Percentiles rank a stretch among this genome's conserved stretches.
These are phyloP conservation scores for Lactifluus echinatus DNA, from an alignment of 768 basidiomycete species.

Conservation along the genomic window DNA sequence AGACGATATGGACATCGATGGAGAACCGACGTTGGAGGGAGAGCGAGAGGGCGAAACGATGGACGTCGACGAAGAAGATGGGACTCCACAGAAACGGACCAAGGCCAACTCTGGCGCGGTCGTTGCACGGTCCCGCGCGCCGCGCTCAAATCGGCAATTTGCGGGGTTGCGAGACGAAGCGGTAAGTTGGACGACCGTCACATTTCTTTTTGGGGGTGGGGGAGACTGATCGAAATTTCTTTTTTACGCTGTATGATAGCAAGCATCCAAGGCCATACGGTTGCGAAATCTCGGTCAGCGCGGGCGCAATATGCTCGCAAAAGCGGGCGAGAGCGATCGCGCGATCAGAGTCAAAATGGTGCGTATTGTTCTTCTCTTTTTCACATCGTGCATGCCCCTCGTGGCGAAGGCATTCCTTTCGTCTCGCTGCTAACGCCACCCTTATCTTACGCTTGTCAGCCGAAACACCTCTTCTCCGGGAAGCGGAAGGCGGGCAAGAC, in stretches of 20 bases:
- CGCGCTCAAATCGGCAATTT: conserved; percentile 64
- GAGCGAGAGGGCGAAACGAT: conserved; percentile 28
- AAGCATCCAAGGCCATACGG: conserved; percentile 71
- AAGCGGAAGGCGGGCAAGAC: conserved; percentile 85
- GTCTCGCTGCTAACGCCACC: not conserved
- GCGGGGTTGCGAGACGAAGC: conserved; percentile 71
- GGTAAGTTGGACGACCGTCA: conserved; percentile 42
- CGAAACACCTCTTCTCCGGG: conserved; percentile 79
- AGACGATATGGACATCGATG: conserved; percentile 27
- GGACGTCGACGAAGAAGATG: conserved; percentile 35
- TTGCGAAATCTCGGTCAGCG: conserved; percentile 84
- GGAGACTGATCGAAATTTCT: conserved; percentile 8
- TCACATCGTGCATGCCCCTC: too few species aligned
- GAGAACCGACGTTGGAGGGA: conserved; percentile 31
- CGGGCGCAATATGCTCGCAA: conserved; percentile 78
- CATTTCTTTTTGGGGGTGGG: too few species aligned
- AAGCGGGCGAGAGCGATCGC: conserved; percentile 86
- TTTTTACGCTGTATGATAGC: conserved; percentile 35
- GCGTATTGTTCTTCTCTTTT: conserved; percentile 21
- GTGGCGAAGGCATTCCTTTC: not conserved
- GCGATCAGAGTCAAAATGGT: conserved; percentile 80
- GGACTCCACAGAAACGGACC: conserved; percentile 46
- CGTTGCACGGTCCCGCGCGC: conserved; percentile 42
- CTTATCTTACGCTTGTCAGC: conserved; percentile 36
- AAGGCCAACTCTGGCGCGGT: conserved; percentile 57